Conservation (phyloP, 1,139 yeast genomes). For the Geotrichum siamense region DNA sequence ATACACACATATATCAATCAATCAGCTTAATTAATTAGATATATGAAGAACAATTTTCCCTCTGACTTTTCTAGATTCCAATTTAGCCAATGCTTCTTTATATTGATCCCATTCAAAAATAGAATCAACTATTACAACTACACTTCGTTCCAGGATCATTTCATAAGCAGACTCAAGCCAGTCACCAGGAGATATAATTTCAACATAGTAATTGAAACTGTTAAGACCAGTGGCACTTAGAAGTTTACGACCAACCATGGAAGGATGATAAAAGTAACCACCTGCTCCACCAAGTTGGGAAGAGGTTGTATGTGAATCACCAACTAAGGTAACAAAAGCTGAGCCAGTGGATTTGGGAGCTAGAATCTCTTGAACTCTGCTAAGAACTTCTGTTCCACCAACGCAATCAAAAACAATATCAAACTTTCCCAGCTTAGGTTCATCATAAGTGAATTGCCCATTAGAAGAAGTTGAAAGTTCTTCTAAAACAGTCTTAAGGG, state of each 20-base stretch:
- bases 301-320: slow-evolving; percentile 38
- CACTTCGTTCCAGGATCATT: slow-evolving; percentile 39
- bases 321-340: slow-evolving; percentile 46
- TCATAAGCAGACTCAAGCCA: slow-evolving; percentile 32
- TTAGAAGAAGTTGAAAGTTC: slow-evolving; percentile 8
- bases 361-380: slow-evolving; percentile 33
- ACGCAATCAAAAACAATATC: slow-evolving; percentile 18
- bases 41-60: slow-evolving; percentile 51
- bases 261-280: slow-evolving; percentile 24
- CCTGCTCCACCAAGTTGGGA: slow-evolving; percentile 24
- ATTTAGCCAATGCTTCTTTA: slow-evolving; percentile 43
- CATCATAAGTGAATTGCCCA: slow-evolving; percentile 10
- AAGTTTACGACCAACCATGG: slow-evolving; percentile 30
- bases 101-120: slow-evolving; percentile 45
- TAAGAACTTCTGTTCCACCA: slow-evolving; percentile 31
- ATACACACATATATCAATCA: too few relatives aligned
- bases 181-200: slow-evolving; percentile 22
- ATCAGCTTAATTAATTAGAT: slow-evolving; percentile 5
- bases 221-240: slow-evolving; percentile 26
- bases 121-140: slow-evolving; percentile 48
- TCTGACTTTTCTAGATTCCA: slow-evolving; percentile 44
- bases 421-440: slow-evolving; percentile 10
- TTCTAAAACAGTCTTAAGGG: slow-evolving; percentile 14
- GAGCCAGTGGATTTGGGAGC: slow-evolving; percentile 39
- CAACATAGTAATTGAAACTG: slow-evolving; percentile 32